Percentiles rank a stretch among this genome's conserved stretches.
phyloP scores from a whole-genome alignment of 371 early-diverging fungal species.

The Mucor saturninus region DNA sequence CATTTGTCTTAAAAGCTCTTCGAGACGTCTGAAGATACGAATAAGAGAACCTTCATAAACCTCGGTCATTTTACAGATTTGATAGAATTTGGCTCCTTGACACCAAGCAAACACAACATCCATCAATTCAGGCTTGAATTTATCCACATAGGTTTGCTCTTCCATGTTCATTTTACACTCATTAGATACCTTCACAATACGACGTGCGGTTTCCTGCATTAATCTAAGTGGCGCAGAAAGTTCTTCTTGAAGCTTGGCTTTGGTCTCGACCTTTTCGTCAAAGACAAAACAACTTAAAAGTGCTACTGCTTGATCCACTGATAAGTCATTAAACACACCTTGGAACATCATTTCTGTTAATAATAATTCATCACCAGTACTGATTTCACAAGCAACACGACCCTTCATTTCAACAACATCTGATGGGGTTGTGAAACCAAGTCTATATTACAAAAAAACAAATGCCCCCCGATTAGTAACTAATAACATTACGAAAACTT shows the following conservation, averaged over 20 bases:
- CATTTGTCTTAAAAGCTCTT: conserved; percentile 98
- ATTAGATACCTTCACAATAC: conserved; percentile 85
- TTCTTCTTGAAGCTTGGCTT: conserved; percentile 68
- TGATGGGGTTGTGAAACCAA: conserved; percentile 80
- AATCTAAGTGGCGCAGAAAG: conserved; percentile 78
- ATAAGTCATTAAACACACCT: conserved; percentile 95
- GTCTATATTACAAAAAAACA: conserved; percentile 38
- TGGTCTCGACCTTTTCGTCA: conserved; percentile 76
- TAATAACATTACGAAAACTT: background rate
- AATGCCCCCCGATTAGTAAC: background rate
- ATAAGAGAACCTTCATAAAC: conserved; percentile 99
- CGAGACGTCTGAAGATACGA: conserved; percentile 92
- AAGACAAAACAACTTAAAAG: conserved; percentile 96
- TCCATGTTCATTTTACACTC: conserved; percentile 89
- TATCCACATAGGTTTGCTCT: conserved; percentile 80
- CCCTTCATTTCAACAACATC: conserved; percentile 97
- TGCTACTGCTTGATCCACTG: conserved; percentile 89
- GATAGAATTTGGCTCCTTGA: conserved; percentile 92
- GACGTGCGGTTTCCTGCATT: conserved; percentile 88
- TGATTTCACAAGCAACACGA: conserved; percentile 99
- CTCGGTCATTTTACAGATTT: conserved; percentile 96
- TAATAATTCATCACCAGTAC: conserved; percentile 96
- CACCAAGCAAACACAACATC: conserved; percentile 98
- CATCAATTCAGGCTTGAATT: conserved; percentile 94
- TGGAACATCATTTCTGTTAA: conserved; percentile 99